Evolutionary conservation across 169 alveolate genomes (phyloP), one percentile per base, ranked within the genome.

Genomic region (Cryptosporidium baileyi): DNA sequence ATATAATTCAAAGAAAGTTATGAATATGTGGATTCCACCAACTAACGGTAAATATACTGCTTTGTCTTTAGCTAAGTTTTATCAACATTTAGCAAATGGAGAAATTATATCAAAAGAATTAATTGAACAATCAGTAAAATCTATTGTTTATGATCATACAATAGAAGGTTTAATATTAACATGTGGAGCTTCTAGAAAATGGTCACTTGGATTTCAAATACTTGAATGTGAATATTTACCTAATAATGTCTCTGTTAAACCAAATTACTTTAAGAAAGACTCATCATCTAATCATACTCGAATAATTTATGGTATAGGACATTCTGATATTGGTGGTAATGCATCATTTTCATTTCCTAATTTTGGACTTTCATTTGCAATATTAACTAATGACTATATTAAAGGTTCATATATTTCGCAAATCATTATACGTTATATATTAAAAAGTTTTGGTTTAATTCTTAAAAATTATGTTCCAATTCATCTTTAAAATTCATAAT

Each of bases 201-300:
- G 92, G 92, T 85, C 90, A 1, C 54, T 89, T 57, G 92, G 92
- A 1, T 82, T 82, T 62, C 92, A 89, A 67, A 51, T 89, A 7
- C 63, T 89, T 41, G 92, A 89, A 30, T 89, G 92, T 52, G 90
- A 80, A 40, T 80, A 80, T 30, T 17, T 40, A 28, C 89, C 63
- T 7, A 45, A 0, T 52, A 52, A 15, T 81, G 24, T 63, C 26
- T 45, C 24, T 60, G 38, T 17, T 13, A 11, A 2, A 26, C 11
- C 30, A 8, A 41, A 62, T 4, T 30, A 0, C 26, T 8, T 17
- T 32, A 36, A 19, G 6, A 32, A 22, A 28, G 13, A 7, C 45
- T 5, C 22, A 5, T 24, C 6, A 13, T 34, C 32, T 43, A 47
- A 26, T 24, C 61, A 85, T 67, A 22, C 60, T 41, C 38, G 26